Percentiles rank a stretch among this genome's conserved stretches.
These are phyloP conservation scores for Daldinia loculata DNA, from an alignment of 495 filamentous ascomycete genomes.

Conservation along the genomic window DNA sequence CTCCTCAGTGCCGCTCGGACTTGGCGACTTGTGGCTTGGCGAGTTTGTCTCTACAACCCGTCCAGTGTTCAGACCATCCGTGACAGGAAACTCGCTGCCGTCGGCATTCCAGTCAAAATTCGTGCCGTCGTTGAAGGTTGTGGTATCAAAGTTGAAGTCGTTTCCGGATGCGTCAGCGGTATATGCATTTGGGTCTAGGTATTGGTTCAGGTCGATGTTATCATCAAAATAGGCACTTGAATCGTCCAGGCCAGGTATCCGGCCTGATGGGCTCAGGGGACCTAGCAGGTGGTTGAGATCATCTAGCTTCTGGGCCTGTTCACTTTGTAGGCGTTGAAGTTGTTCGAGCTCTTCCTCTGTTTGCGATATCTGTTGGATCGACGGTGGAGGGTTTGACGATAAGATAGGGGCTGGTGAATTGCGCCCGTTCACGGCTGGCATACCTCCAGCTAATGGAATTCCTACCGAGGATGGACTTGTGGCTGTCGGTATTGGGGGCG, in stretches of 20 bases:
- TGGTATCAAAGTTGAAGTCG: constrained; percentile 53
- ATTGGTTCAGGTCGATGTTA: constrained; percentile 72
- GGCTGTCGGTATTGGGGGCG: constrained; percentile 32
- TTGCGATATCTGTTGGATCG: constrained; percentile 68
- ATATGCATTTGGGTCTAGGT: constrained; percentile 71
- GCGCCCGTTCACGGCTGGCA: constrained; percentile 46
- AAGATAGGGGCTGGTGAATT: constrained; percentile 63
- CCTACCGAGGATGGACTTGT: constrained; percentile 30
- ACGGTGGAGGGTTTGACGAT: constrained; percentile 62
- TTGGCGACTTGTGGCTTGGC: constrained; percentile 50
- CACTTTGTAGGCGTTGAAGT: constrained; percentile 73
- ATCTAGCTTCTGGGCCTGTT: constrained; percentile 76
- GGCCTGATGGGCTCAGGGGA: constrained; percentile 79
- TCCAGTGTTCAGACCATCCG: constrained; percentile 40
- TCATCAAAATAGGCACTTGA: constrained; percentile 58
- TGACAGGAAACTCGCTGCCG: constrained; percentile 30
- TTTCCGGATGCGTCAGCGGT: constrained; percentile 45
- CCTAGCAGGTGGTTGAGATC: constrained; percentile 74
- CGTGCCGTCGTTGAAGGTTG: constrained; percentile 30
- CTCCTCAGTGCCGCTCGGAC: constrained; percentile 58
- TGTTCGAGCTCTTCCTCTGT: constrained; percentile 78
- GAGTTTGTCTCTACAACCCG: constrained; percentile 48
- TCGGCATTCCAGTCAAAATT: constrained; percentile 43
- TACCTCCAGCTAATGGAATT: constrained; percentile 35
- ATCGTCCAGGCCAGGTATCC: constrained; percentile 75